phyloP scores from a whole-genome alignment of 768 basidiomycete genomes.

The Paxillus involutus region DNA sequence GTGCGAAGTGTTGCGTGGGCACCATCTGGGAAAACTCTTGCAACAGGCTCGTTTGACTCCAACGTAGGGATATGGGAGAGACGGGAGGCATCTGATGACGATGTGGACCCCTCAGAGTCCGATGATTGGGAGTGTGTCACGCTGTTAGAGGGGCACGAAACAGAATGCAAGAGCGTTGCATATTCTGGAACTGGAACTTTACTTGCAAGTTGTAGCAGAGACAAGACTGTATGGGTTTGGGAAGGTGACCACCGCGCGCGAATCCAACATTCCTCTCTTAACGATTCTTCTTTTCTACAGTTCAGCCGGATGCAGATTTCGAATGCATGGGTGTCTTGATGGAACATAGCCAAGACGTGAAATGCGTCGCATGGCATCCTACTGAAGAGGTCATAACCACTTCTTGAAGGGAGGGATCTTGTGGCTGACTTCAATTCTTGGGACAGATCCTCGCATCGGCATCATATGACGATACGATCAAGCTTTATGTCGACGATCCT shows the following conservation, averaged over 20 bases:
- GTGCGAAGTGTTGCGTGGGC: slow-evolving; percentile 88
- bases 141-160: slow-evolving; percentile 91
- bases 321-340: slow-evolving; percentile 94
- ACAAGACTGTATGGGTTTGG: slow-evolving; percentile 99
- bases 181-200: slow-evolving; percentile 75
- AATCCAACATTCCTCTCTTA: background rate
- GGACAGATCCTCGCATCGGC: slow-evolving; percentile 90
- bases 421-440: slow-evolving; percentile 13
- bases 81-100: slow-evolving; percentile 44
- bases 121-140: slow-evolving; percentile 88
- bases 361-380: slow-evolving; percentile 94
- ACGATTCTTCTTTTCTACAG: slow-evolving; percentile 37
- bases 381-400: slow-evolving; percentile 72
- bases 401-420: background rate
- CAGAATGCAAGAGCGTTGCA: slow-evolving; percentile 91
- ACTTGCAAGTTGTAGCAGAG: slow-evolving; percentile 92
- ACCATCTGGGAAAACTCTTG: slow-evolving; percentile 82
- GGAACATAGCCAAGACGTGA: slow-evolving; percentile 97
- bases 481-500: slow-evolving; percentile 90
- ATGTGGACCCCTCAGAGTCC: slow-evolving; percentile 25
- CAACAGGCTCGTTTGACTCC: slow-evolving; percentile 92
- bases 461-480: slow-evolving; percentile 96
- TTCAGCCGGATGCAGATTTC: slow-evolving; percentile 89
- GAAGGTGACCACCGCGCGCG: slow-evolving; percentile 59
- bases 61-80: slow-evolving; percentile 91